These are phyloP conservation scores for Artemisia princeps DNA, from an alignment of 140 eudicot genomes.

Conservation along the genomic window DNA sequence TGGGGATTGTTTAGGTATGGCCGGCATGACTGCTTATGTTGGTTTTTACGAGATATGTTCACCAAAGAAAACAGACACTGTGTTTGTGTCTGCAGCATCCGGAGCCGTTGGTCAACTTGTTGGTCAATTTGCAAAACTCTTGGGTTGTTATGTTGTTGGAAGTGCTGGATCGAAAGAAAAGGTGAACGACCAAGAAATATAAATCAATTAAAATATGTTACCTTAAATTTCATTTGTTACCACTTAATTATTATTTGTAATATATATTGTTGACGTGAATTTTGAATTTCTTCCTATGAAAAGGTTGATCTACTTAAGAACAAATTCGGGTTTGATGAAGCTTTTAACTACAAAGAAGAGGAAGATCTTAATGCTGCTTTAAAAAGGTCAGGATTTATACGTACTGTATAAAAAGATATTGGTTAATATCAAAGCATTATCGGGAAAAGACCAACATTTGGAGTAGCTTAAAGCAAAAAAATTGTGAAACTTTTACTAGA, in stretches of 20 bases:
- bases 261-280: neutral
- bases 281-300: neutral
- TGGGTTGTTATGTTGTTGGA: slow-evolving; percentile 36
- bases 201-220: neutral
- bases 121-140: slow-evolving; percentile 66
- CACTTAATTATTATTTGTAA: neutral
- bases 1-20: slow-evolving; percentile 40
- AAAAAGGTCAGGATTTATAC: slow-evolving; percentile 15
- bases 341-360: slow-evolving; percentile 35
- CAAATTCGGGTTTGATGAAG: slow-evolving; percentile 26
- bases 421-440: neutral
- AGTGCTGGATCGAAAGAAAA: slow-evolving; percentile 34
- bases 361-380: slow-evolving; percentile 14
- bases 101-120: slow-evolving; percentile 88
- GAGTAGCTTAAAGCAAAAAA: neutral
- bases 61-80: slow-evolving; percentile 55
- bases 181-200: neutral
- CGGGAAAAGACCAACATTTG: neutral
- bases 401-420: neutral
- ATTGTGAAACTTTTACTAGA: neutral
- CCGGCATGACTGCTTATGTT: slow-evolving; percentile 56
- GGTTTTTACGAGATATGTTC: slow-evolving; percentile 48
- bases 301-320: slow-evolving; percentile 30
- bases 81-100: slow-evolving; percentile 63
- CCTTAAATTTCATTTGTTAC: neutral